Percentiles rank a stretch among this genome's conserved stretches.
These are phyloP conservation scores for Daucus carota DNA, from an alignment of 129 eudicot species.

Conservation along the genomic window DH1_v3.0 NC_030387.2:19518501-19519000, in stretches of 20 bases:
- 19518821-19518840: not conserved
- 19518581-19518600: constrained; percentile 77
- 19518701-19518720: not conserved
- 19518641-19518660: constrained; percentile 42
- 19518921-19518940: not conserved
- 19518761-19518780: no score
- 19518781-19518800: not conserved
- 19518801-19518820: not conserved
- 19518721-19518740: no score
- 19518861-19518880: not conserved
- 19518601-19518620: constrained; percentile 53
- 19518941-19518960: no score
- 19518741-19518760: no score
- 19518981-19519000: no score
- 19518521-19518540: constrained; percentile 71
- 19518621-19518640: constrained; percentile 56
- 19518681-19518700: not conserved
- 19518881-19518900: not conserved
- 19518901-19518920: not conserved
- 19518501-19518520: constrained; percentile 38
- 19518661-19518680: constrained; percentile 10
- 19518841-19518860: not conserved
- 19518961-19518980: no score
- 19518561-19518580: constrained; percentile 77
- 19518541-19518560: constrained; percentile 86